Evolutionary conservation across 495 filamentous ascomycete species (phyloP), one percentile per base, ranked within the genome.

Genomic region (Trichoderma parareesei): DNA sequence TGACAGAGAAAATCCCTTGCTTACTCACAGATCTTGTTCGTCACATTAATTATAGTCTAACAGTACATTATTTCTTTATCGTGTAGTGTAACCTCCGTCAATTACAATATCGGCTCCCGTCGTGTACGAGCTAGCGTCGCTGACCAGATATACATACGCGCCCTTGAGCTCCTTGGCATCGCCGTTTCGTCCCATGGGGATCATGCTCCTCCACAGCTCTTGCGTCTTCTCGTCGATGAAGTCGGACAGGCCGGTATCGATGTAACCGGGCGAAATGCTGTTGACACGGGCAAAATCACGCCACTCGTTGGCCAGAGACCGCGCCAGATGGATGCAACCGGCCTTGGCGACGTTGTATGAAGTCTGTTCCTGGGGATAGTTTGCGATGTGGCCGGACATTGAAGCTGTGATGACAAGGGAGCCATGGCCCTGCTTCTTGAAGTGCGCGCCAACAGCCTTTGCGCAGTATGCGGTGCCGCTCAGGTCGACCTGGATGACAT

Each of bases 101-200:
- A 86, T 82, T 33, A 85, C 66, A 38, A 86, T 71, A 64, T 86
- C 82, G 9, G 77, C 70, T 38, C 83, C 83, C 16, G 79, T 82
- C 18, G 78, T 82, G 61, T 81, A 82, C 2, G 73, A 77, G 73
- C 85, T 86, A 8, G 90, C 90, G 75, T 93, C 88, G 68, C 81
- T 86, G 66, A 81, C 79, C 67, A 93, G 73, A 72, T 92, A 93
- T 7, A 92, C 86, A 73, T 92, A 93, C 5, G 88, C 88, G 5
- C 87, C 90, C 84, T 93, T 93, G 44, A 93, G 73, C 82, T 93
- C 90, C 81, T 91, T 90, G 0, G 89, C 88, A 37, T 88, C 76
- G 41, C 89, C 90, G 60, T 89, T 79, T 18, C 90, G 82, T 27
- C 86, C 87, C 80, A 92, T 81, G 4, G 90, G 89, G 60, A 91